Evolutionary conservation across 2,329 filamentous ascomycete species (phyloP), one percentile per base, ranked within the genome.

Genomic region (Lecanicillium sp.): DNA sequence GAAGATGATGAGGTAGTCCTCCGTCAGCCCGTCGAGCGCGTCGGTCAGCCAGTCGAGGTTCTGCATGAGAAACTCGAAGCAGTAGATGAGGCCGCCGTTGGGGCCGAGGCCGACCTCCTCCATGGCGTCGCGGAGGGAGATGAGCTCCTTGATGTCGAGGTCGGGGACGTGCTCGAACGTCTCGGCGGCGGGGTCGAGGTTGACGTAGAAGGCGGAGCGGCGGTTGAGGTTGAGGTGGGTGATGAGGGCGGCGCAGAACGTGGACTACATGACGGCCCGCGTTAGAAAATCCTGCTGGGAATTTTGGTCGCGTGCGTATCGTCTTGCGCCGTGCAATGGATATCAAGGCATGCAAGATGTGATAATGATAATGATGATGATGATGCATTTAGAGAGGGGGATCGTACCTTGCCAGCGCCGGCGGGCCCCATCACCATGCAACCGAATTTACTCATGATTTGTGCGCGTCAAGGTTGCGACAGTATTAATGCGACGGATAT

Each of bases 1-100:
- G 70, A 98, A 90, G 54, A 98, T 87, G 67, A 97, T 95, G 54
- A 98, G 79, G 67, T 95, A 96, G 60, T 97, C 93, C 60, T 98
- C 93, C 9, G 88, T 91, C 49, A 95, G 74, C 35, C 83, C 79
- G 58, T 95, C 89, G 48, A 96, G 81, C 15, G 86, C 83, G 54
- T 94, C 86, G 39, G 86, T 87, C 42, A 96, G 73, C 68, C 93
- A 96, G 69, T 95, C 90, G 54, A 95, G 82, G 63, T 96, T 95
- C 65, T 95, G 87, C 64, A 95, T 83, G 38, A 96, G 79, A 65
- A 94, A 95, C 68, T 96, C 90, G 69, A 96, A 95, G 71, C 90
- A 96, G 75, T 94, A 95, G 60, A 96, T 91, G 43, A 96, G 76
- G 10, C 90, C 90, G 52, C 90, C 90, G 62, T 96, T 96, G 51